These are phyloP conservation scores for Hemisphaericaspora nanyangensis DNA, from an alignment of 805 yeast species.

Conservation along the genomic window DNA sequence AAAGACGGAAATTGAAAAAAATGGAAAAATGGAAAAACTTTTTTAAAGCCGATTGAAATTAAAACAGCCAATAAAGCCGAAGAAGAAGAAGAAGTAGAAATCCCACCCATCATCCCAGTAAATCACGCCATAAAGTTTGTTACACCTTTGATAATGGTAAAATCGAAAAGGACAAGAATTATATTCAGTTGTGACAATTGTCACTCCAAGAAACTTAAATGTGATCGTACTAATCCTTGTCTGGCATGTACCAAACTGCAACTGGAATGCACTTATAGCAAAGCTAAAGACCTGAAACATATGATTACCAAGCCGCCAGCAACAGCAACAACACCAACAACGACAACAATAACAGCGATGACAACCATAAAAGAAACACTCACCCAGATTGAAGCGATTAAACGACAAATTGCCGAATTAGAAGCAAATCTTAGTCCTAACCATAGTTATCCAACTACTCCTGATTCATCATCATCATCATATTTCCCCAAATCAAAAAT, in stretches of 20 bases:
- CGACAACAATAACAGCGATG: not conserved
- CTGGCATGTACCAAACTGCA: slow-evolving; percentile 9
- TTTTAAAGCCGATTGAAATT: too few relatives aligned
- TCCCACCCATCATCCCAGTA: too few relatives aligned
- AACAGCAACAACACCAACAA: not conserved
- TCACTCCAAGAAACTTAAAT: slow-evolving; percentile 14
- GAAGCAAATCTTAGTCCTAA: not conserved
- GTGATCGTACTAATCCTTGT: slow-evolving; percentile 17
- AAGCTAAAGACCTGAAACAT: not conserved
- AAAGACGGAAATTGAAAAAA: too few relatives aligned
- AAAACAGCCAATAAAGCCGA: too few relatives aligned
- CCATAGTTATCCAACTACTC: too few relatives aligned
- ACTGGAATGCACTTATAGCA: slow-evolving; percentile 6
- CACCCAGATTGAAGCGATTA: not conserved
- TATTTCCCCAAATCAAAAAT: too few relatives aligned
- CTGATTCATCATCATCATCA: too few relatives aligned
- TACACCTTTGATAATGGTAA: slow-evolving; percentile 3
- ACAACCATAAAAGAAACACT: not conserved
- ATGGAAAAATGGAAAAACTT: too few relatives aligned
- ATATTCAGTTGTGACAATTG: slow-evolving; percentile 15
- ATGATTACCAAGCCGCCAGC: not conserved
- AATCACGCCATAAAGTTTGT: too few relatives aligned
- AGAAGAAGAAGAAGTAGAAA: too few relatives aligned
- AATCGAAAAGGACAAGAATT: slow-evolving; percentile 14
- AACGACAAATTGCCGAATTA: slow-evolving; percentile 1